phyloP scores from a whole-genome alignment of 345 rosid genomes.

The Mangifera indica region DNA sequence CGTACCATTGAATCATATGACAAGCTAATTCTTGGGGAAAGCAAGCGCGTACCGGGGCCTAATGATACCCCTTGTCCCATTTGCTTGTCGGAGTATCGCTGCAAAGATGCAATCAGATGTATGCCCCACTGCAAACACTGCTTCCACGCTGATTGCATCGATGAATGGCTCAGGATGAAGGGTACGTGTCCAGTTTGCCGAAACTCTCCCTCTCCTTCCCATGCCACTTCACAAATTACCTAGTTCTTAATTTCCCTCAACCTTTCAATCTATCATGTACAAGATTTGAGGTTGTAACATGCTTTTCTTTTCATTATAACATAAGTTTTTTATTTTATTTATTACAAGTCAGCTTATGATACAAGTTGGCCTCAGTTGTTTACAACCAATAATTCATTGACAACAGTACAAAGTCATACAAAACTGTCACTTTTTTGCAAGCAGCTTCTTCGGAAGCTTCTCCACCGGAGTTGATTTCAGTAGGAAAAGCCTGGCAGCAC shows the following conservation, averaged over 20 bases:
- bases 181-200: slow-evolving; percentile 68
- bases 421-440: slow-evolving; percentile 71
- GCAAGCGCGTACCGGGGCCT: slow-evolving; percentile 55
- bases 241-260: background rate
- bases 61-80: slow-evolving; percentile 56
- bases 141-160: slow-evolving; percentile 69
- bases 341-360: background rate
- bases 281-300: too few relatives aligned
- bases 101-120: slow-evolving; percentile 53
- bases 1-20: slow-evolving; percentile 61
- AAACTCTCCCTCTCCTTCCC: slow-evolving; percentile 46
- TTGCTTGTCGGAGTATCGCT: slow-evolving; percentile 57
- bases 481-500: slow-evolving; percentile 84
- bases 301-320: background rate
- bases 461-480: slow-evolving; percentile 69
- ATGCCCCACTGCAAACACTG: slow-evolving; percentile 73
- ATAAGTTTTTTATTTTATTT: too few relatives aligned
- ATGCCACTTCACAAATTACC: slow-evolving; percentile 6
- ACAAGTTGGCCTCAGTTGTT: background rate
- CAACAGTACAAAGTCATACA: background rate
- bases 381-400: background rate
- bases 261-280: background rate
- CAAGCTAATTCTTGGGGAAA: slow-evolving; percentile 64
- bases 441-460: slow-evolving; percentile 81
- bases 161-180: slow-evolving; percentile 67